Base-by-base conservation (phyloP, 2,329 filamentous ascomycete genomes). In the Delphinella strobiligena region DNA sequence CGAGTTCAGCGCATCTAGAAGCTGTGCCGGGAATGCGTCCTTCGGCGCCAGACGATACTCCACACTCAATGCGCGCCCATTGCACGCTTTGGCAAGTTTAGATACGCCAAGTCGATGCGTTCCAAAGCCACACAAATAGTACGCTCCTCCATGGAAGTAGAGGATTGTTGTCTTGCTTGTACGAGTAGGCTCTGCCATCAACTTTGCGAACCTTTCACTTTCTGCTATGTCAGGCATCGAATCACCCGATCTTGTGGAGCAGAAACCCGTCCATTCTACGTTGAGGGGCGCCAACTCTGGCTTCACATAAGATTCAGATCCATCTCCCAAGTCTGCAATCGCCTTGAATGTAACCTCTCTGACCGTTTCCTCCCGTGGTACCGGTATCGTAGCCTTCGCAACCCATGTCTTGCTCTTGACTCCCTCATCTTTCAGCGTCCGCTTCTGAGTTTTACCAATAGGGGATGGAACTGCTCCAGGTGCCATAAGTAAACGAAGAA, bases 321-420 rank as follows among this genome's bases (percentile, higher is more conserved):
- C 60, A 1, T 62, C 59, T 37, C 64, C 66, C 56, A 82, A 55
- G 1, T 64, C 65, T 17, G 74, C 64, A 33, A 87, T 74, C 3
- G 71, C 72, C 19, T 61, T 61, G 46, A 76, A 62, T 18, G 87
- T 53, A 2, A 69, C 66, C 32, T 80, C 68, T n/a, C 72, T 62
- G 11, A 78, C 54, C 5, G 45, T 47, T 31, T 67, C 62, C 33
- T 72, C 51, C 7, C 36, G 45, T 0, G 79, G 81, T 2, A 63
- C 62, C 0, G 75, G 72, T 12, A 85, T 63, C 0, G 71, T 73
- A 31, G 82, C 78, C 40, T 75, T 81, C 51, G 78, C 80, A 17
- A 93, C 69, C 88, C 88, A 95, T 47, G 91, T 76, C 33, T 73
- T 74, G 3, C 86, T 86, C 54, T 84, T 87, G 53, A 93, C 66